A percentile compares a stretch with the other conserved stretches of the same genome.
Evolutionary conservation across 2,329 filamentous ascomycete species (phyloP).

Genomic region (Fusarium newnesense): DNA sequence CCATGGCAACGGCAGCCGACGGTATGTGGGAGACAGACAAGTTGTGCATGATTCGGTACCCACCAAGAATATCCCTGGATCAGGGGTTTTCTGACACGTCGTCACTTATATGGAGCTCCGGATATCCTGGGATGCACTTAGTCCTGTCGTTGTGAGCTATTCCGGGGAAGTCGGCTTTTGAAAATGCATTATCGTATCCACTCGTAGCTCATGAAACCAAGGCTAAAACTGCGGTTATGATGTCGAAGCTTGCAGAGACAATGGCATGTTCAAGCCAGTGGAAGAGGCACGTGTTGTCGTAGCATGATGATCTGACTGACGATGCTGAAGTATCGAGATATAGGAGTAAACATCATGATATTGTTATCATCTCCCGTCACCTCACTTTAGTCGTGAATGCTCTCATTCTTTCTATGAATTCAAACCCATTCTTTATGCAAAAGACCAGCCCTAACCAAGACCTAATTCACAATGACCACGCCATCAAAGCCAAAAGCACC

Average conservation of each 20-base stretch:
- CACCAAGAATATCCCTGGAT: slow-evolving; percentile 15
- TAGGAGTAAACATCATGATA: not conserved
- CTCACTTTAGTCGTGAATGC: not conserved
- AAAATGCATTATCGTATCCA: slow-evolving; percentile 2
- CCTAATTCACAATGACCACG: slow-evolving; percentile 5
- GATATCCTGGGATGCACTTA: slow-evolving; percentile 11
- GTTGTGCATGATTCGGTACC: not conserved
- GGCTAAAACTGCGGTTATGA: slow-evolving; percentile 13
- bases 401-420: slow-evolving; percentile 4
- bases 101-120: slow-evolving; percentile 13
- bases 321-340: not conserved
- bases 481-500: slow-evolving; percentile 1
- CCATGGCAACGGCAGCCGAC: not conserved
- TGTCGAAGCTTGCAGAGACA: slow-evolving; percentile 8
- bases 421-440: slow-evolving; percentile 1
- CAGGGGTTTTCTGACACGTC: slow-evolving; percentile 18
- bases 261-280: slow-evolving; percentile 11
- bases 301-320: slow-evolving; percentile 7
- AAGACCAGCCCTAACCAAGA: not conserved
- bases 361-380: not conserved
- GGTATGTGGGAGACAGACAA: not conserved
- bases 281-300: slow-evolving; percentile 7
- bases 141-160: slow-evolving; percentile 11
- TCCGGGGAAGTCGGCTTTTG: slow-evolving; percentile 21
- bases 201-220: slow-evolving; percentile 2